Base-by-base conservation (phyloP, 805 yeast genomes). In the Suhomyces sp. region DNA sequence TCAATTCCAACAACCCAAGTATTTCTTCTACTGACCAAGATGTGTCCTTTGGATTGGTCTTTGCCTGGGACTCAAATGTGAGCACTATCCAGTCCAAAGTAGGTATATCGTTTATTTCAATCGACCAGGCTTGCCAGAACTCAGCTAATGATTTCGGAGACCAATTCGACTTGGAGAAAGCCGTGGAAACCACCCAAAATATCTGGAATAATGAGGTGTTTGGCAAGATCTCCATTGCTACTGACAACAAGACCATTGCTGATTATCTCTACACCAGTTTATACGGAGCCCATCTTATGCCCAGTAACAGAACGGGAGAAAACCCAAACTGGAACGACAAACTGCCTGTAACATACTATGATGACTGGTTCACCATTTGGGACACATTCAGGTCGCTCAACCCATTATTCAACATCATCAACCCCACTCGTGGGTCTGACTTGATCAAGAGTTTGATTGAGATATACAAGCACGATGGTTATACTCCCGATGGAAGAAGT, bases 341-440 rank as follows among this genome's bases (percentile, higher is more conserved):
- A 7, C 17, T 20, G 6, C 35, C 35, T 5, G 35, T 36, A 9
- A 28, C 35, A 12, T 61, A 60, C 35, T 61, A 60, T 33, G 66
- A 62, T 48, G 62, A 64, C 32, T 53, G 64, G 62, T 53, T 55
- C 40, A 51, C 72, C 35, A 48, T 65, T 30, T 54, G 69, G 70
- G 62, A 68, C 48, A 50, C 65, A 13, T 58, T 66, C 55, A 28
- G 72, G 38, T 46, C 58, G 19, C 42, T 60, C 24, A 51, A 60
- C 40, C 63, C 70, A 31, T 39, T 59, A 14, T 40, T 54, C 30
- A 51, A 57, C 31, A 50, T 58, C n/a, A 34, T 60, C 14, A 47
- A 50, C 31, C 58, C 59, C n/a, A 34, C 36, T 6, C 41, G 54
- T 19, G 54, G 53, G 15, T 39, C 54, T 7, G 67, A 58, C 17